Percentiles rank a stretch among this genome's conserved stretches.
Evolutionary conservation across 176 grass and related monocot genomes (phyloP).

Genomic region (Luzula sylvatica): DNA sequence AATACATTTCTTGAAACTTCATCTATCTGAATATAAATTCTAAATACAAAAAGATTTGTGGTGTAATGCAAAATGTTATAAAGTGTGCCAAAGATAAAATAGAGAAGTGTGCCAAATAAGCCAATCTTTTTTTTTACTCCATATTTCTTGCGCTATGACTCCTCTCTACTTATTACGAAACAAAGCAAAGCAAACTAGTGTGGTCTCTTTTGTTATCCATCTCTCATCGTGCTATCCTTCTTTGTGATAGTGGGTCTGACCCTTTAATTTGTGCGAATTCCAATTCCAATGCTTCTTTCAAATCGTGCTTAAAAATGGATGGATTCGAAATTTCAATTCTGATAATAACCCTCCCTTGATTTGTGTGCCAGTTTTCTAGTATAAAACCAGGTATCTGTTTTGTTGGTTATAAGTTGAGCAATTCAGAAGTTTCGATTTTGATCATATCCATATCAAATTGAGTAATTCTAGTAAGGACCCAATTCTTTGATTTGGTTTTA

Average conservation of each 20-base stretch:
- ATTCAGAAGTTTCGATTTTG: background rate
- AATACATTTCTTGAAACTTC: too few species aligned
- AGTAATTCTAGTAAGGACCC: background rate
- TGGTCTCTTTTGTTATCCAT: constrained; percentile 14
- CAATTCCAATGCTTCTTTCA: constrained; percentile 1
- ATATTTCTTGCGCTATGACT: background rate
- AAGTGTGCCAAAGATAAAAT: too few species aligned
- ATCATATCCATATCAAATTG: background rate
- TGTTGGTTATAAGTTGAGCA: too few species aligned
- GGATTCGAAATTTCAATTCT: constrained; percentile 1
- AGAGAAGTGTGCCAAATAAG: too few species aligned
- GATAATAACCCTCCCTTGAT: background rate
- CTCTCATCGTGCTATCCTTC: constrained; percentile 15
- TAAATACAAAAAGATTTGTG: background rate
- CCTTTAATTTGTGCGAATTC: constrained; percentile 1
- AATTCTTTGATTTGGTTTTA: background rate
- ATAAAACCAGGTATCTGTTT: too few species aligned
- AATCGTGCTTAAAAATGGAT: constrained; percentile 17
- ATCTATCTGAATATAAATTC: too few species aligned
- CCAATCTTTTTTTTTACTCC: too few species aligned
- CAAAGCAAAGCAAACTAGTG: background rate
- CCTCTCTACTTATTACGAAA: constrained; percentile 2
- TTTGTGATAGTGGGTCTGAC: constrained; percentile 1
- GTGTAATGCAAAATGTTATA: background rate
- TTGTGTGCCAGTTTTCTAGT: too few species aligned